A percentile compares a stretch with the other conserved stretches of the same genome.
These are phyloP conservation scores for Triticum urartu DNA, from an alignment of 176 grass and related monocot species.

Conservation along the genomic window DNA sequence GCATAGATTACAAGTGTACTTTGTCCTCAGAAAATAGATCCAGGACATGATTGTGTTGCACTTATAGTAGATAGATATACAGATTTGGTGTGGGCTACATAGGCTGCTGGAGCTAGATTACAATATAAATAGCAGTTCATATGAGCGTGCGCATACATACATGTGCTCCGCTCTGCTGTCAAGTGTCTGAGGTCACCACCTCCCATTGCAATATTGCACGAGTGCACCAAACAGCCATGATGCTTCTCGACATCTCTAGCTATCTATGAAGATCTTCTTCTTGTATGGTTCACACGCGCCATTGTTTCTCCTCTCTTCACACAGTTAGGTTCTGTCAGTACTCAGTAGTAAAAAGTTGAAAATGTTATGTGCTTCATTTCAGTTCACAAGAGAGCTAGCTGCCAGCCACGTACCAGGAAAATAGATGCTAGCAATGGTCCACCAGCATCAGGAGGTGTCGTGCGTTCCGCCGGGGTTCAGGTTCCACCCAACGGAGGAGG, in stretches of 20 bases:
- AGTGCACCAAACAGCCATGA: no score
- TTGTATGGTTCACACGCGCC: no score
- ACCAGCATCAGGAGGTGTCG: constrained; percentile 14
- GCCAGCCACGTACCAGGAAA: no score
- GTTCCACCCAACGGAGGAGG: constrained; percentile 48
- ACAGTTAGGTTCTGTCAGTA: no score
- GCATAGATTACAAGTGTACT: background rate
- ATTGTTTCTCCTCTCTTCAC: no score
- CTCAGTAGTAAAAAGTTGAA: constrained; percentile 9
- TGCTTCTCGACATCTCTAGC: background rate
- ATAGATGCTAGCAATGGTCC: constrained; percentile 29
- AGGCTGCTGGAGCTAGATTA: no score
- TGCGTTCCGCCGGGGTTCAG: constrained; percentile 84
- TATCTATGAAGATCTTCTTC: constrained; percentile 19
- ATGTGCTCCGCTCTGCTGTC: background rate
- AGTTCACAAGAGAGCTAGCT: background rate
- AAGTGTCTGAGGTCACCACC: background rate
- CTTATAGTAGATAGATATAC: no score
- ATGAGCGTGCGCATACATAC: no score
- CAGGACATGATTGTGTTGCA: background rate
- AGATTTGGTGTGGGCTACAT: no score
- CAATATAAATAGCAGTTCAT: no score
- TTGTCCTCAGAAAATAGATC: background rate
- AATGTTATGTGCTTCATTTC: constrained; percentile 23
- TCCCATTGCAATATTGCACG: background rate